These are phyloP conservation scores for Penicillium sp. DNA, from an alignment of 2,329 filamentous ascomycete genomes.

Conservation along the genomic window DNA sequence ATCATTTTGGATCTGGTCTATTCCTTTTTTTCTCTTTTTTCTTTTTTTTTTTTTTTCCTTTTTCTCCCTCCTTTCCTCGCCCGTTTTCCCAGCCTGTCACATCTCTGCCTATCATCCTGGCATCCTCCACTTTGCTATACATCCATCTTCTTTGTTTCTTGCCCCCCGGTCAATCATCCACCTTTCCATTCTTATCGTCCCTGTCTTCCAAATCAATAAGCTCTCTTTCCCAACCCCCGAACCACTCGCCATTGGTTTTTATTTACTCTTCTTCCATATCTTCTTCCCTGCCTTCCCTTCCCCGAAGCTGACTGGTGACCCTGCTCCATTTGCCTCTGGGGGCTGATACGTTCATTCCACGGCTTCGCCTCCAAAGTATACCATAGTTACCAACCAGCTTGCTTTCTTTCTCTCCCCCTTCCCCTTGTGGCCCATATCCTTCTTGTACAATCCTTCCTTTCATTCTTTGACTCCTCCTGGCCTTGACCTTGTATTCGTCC, in stretches of 20 bases:
- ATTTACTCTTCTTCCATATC: background rate
- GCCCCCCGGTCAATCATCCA: background rate
- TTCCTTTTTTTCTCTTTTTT: background rate
- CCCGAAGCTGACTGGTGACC: slow-evolving; percentile 9
- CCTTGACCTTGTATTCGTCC: slow-evolving; percentile 6
- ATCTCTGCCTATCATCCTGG: no score
- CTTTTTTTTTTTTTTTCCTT: background rate
- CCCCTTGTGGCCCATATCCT: slow-evolving; percentile 1
- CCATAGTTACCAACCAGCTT: background rate
- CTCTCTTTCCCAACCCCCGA: background rate
- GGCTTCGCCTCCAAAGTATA: background rate
- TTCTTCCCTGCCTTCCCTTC: background rate
- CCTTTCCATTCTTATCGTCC: background rate
- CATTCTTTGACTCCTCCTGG: slow-evolving; percentile 5
- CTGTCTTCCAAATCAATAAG: background rate
- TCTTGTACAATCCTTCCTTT: slow-evolving; percentile 3
- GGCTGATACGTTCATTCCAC: background rate
- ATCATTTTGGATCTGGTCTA: background rate
- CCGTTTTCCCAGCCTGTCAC: background rate
- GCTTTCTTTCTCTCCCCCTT: slow-evolving; percentile 12
- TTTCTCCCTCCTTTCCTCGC: background rate
- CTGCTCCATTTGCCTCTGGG: background rate
- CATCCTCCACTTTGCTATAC: background rate
- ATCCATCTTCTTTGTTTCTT: background rate
- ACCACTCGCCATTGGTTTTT: background rate